These are phyloP conservation scores for Eimeria brunetti DNA, from an alignment of 169 alveolate species.

Conservation along the genomic window DNA sequence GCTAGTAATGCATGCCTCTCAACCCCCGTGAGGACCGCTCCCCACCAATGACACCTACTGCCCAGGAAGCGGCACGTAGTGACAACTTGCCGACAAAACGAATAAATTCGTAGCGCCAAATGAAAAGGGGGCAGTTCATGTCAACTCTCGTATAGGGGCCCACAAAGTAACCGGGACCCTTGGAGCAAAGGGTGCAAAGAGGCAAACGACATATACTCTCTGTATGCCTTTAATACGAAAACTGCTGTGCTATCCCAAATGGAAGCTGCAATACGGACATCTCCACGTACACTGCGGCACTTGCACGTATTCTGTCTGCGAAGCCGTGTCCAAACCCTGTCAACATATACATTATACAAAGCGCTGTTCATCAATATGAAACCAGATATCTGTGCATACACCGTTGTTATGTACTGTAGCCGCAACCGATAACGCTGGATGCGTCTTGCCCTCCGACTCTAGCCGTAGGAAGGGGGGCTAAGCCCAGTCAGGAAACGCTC, in stretches of 20 bases:
- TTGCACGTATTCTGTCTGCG: background rate
- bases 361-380: background rate
- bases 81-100: background rate
- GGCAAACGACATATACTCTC: background rate
- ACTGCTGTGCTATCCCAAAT: background rate
- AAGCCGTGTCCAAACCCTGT: background rate
- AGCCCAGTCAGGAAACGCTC: background rate
- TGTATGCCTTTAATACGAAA: background rate
- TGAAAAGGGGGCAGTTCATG: background rate
- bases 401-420: background rate
- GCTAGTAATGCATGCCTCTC: no score
- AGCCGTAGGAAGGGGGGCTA: background rate
- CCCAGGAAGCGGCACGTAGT: background rate
- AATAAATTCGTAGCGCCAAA: background rate
- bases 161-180: background rate
- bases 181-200: background rate
- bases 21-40: background rate
- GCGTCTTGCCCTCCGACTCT: background rate
- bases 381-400: background rate
- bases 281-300: background rate
- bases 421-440: background rate
- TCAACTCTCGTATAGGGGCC: background rate
- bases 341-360: no score
- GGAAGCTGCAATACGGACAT: background rate
- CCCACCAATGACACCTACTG: background rate